Base-by-base conservation (phyloP, 1,139 yeast species). In the Debaryomyces psychrophilus region DNA sequence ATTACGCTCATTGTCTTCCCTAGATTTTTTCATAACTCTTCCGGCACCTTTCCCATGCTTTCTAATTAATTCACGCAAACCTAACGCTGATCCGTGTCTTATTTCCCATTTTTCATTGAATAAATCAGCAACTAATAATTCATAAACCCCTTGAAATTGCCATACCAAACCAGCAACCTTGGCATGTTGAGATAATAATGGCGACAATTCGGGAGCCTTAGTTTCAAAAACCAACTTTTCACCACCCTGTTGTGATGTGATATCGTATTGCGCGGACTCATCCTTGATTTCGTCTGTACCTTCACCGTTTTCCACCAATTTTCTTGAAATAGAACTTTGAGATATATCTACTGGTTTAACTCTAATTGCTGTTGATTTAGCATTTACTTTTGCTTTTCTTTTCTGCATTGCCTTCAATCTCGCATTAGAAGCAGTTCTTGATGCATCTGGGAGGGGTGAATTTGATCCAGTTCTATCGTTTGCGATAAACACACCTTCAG, bases 61-160 rank as follows among this genome's bases (percentile, higher is more conserved):
- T 53, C 84, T 85, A 49, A 93, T 76, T 41, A 95, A 73, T 63
- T 93, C 99, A 61, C 99, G 77, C 40, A 95, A 72, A 0, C 99
- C 99, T 54, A 93, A 75, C 5, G 96, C 90, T 0, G 98, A 93
- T 34, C 99, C 99, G 65, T 95, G 99, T 57, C 99, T 82, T 14
- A 86, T 77, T 68, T 95, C 99, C 99, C 99, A 95, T 44, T 79
- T 76, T 38, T 89, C 95, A 54, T 87, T 86, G 61, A 90, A 90
- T 49, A 95, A 69, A 58, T 92, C 97, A 37, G 83, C 83, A 52
- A 90, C 71, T 37, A 95, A 67, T 27, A 92, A 69, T 60, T 90
- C 97, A 60, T 87, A 90, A n/a, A 93, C 85, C n/a, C 97, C 97
- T 72, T 92, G 97, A 57, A 92, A 89, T 48, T 90, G 96, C 98